Conservation (phyloP, 495 filamentous ascomycete species). For the Neurospora tetrasperma region DNA sequence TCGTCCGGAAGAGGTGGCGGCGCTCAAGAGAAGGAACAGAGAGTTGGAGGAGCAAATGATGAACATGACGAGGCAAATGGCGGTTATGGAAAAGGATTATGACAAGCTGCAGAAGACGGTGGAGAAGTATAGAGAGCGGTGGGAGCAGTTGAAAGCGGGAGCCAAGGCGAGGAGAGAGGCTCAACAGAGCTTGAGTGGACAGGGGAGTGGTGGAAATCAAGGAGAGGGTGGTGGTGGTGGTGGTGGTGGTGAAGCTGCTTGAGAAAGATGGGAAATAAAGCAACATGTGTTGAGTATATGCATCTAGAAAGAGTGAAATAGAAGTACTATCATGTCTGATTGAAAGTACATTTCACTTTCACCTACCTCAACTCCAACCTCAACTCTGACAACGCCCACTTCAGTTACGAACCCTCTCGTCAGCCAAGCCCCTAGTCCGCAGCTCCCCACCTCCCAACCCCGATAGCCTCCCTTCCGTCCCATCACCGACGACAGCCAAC, state of each 20-base stretch:
- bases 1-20: constrained; percentile 17
- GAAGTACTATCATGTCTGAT: background rate
- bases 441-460: background rate
- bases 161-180: constrained; percentile 57
- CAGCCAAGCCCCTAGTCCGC: background rate
- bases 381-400: background rate
- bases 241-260: background rate
- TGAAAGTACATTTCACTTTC: too few relatives aligned
- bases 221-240: background rate
- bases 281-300: background rate
- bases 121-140: constrained; percentile 61
- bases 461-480: background rate
- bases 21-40: constrained; percentile 32
- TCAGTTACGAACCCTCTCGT: background rate
- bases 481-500: background rate
- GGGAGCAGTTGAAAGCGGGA: constrained; percentile 76
- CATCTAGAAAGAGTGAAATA: background rate
- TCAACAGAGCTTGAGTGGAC: constrained; percentile 8
- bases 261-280: background rate
- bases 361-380: background rate
- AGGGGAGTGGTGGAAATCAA: background rate
- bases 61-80: constrained; percentile 42
- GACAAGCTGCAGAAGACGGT: constrained; percentile 58
- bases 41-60: constrained; percentile 51
- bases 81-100: constrained; percentile 52